Base-by-base conservation (phyloP, 2,329 filamentous ascomycete genomes). In the Colletotrichum cuscutae region DNA sequence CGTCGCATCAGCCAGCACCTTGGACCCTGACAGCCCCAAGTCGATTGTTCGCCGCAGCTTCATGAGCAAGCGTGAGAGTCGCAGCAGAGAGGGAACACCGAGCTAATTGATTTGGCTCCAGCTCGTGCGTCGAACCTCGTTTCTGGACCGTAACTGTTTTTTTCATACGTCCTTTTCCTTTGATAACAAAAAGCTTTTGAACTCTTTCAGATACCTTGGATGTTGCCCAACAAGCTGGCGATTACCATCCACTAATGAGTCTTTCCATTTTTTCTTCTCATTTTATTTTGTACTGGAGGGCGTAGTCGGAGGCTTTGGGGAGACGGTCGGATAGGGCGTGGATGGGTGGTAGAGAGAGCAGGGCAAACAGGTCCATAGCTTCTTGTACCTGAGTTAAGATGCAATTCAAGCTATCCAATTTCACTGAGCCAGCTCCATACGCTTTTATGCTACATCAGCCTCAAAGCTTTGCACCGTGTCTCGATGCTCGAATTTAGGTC, bases 11-110 rank as follows among this genome's bases (percentile, higher is more conserved):
- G 83, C 86, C 1, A 82, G 78, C 67, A 77, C 76, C 30, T 77
- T 79, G 78, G 82, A 75, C 73, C 82, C 84, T 1, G 84, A 86
- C 42, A 89, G 86, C 76, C 87, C 88, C 22, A 86, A 83, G 74
- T 77, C 84, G 3, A 79, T 82, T 30, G 77, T 89, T 64, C 84
- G 89, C 62, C 85, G 87, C 73, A 89, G 88, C 78, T 88, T 91
- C 78, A 78, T 91, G 75, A 84, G 85, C 77, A 90, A 90, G 82
- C 83, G 86, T 66, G 86, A 88, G 26, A 84, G 86, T 76, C 83
- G 88, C 88, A 91, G 71, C 76, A 79, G 46, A 82, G 83, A 62
- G 82, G 83, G 53, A 81, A 83, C 75, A 75, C 82, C 56, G 82
- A 72, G 26, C 49, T 73, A n/a, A 70, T 60, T 12, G 28, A 42